Conservation (phyloP, 495 filamentous ascomycete genomes). For the Aspergillus nanangensis region DNA sequence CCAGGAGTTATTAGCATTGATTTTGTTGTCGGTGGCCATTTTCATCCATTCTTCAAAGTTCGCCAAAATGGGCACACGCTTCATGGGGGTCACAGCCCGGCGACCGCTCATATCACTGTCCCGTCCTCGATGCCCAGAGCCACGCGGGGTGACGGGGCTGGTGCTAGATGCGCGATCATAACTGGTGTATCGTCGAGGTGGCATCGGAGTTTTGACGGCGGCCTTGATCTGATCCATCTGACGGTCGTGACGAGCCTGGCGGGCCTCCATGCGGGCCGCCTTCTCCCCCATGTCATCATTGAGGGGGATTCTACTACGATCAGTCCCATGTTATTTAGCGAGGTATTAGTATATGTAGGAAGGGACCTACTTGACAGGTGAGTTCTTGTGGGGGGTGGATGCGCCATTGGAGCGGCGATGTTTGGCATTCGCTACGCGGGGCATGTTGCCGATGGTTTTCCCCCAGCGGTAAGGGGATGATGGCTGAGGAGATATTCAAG, state of each 20-base stretch:
- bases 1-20: constrained; percentile 98
- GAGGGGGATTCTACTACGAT: constrained; percentile 65
- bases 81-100: constrained; percentile 85
- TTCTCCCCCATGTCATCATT: constrained; percentile 96
- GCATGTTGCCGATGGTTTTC: constrained; percentile 51
- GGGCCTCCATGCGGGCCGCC: constrained; percentile 78
- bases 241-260: constrained; percentile 81
- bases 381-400: constrained; percentile 57
- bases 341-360: neutral
- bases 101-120: constrained; percentile 61
- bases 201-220: constrained; percentile 76
- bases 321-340: constrained; percentile 6
- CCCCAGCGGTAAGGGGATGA: constrained; percentile 21
- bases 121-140: constrained; percentile 44
- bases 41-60: constrained; percentile 99
- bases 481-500: constrained; percentile 4
- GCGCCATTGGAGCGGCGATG: constrained; percentile 47
- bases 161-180: constrained; percentile 60
- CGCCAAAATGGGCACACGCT: constrained; percentile 89
- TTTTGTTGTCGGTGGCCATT: constrained; percentile 99
- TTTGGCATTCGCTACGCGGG: constrained; percentile 62
- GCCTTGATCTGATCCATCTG: constrained; percentile 90
- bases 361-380: constrained; percentile 61
- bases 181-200: constrained; percentile 58
- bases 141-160: constrained; percentile 63